phyloP scores from a whole-genome alignment of 768 basidiomycete genomes.

The Tylopilus balloui region DNA sequence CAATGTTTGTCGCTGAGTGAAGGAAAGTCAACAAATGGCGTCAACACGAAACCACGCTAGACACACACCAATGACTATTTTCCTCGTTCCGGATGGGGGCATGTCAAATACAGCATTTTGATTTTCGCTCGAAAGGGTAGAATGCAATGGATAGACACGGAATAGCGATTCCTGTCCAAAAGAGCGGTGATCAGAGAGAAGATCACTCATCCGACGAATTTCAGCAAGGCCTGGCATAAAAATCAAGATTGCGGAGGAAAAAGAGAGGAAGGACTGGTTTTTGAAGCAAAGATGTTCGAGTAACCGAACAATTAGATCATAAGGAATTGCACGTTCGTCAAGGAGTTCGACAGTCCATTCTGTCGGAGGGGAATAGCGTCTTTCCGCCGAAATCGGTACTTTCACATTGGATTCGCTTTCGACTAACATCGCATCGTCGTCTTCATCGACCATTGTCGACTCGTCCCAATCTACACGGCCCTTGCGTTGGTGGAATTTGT shows the following conservation, averaged over 20 bases:
- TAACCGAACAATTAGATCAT: constrained; percentile 81
- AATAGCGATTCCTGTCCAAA: constrained; percentile 67
- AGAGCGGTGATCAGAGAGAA: constrained; percentile 64
- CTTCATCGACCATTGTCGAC: constrained; percentile 54
- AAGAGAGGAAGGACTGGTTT: constrained; percentile 44
- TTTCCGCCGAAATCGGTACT: constrained; percentile 53
- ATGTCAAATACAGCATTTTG: constrained; percentile 89
- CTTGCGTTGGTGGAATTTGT: constrained; percentile 62
- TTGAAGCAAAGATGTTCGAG: constrained; percentile 82
- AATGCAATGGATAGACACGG: constrained; percentile 83
- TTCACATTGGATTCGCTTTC: constrained; percentile 17
- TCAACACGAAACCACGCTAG: not conserved
- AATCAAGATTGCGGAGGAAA: constrained; percentile 78
- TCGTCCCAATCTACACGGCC: constrained; percentile 75
- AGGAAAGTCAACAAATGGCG: not conserved
- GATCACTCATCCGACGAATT: constrained; percentile 83
- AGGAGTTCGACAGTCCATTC: constrained; percentile 76
- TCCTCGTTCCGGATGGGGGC: constrained; percentile 73
- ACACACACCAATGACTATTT: constrained; percentile 85
- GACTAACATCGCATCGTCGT: constrained; percentile 53
- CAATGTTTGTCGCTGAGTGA: constrained; percentile 76
- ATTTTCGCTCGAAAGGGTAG: constrained; percentile 86
- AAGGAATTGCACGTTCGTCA: constrained; percentile 86
- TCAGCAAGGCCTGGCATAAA: constrained; percentile 96
- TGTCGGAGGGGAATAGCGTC: constrained; percentile 75